Percentiles rank a stretch among this genome's conserved stretches.
These are phyloP conservation scores for Vararia minispora DNA, from an alignment of 768 basidiomycete genomes.

Conservation along the genomic window DNA sequence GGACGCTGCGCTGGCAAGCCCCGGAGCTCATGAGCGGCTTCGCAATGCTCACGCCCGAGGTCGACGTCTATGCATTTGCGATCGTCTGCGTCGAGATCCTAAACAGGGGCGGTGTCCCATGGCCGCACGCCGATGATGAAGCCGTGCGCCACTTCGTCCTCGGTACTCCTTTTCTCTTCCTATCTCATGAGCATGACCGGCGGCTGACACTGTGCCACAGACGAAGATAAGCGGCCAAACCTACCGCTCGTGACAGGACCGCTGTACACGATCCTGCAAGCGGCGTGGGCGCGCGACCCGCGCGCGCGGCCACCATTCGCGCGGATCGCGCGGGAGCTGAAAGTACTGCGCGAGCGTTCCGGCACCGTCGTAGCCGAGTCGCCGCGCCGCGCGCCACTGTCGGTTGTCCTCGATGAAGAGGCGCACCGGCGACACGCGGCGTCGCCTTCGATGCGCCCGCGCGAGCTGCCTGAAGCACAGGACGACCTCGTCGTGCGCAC, in stretches of 20 bases:
- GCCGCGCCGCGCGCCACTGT: conserved; percentile 17
- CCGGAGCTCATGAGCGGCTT: conserved; percentile 52
- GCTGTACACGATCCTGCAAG: conserved; percentile 39
- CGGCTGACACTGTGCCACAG: too few relatives aligned
- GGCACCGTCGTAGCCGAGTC: conserved; percentile 26
- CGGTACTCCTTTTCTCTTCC: too few relatives aligned
- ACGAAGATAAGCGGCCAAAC: too few relatives aligned
- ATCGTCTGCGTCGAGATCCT: conserved; percentile 57
- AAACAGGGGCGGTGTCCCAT: conserved; percentile 50
- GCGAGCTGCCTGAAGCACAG: conserved; percentile 10
- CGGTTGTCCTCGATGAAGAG: conserved; percentile 15
- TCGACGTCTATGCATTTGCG: conserved; percentile 62
- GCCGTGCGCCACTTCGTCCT: conserved; percentile 40
- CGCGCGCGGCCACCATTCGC: conserved; percentile 41
- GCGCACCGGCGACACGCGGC: conserved; percentile 12
- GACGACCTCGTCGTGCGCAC: conserved; percentile 1
- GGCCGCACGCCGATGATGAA: conserved; percentile 39
- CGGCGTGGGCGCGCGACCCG: conserved; percentile 50
- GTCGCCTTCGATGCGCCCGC: conserved; percentile 20
- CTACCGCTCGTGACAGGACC: too few relatives aligned
- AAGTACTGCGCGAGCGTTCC: conserved; percentile 30
- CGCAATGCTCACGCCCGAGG: conserved; percentile 35
- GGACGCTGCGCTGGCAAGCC: conserved; percentile 51
- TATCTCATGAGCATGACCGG: too few relatives aligned
- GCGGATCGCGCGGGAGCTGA: conserved; percentile 33